Evolutionary conservation across 306 rosid species (phyloP), one percentile per base, ranked within the genome.

Genomic region (Pachyrhizus erosus): DNA sequence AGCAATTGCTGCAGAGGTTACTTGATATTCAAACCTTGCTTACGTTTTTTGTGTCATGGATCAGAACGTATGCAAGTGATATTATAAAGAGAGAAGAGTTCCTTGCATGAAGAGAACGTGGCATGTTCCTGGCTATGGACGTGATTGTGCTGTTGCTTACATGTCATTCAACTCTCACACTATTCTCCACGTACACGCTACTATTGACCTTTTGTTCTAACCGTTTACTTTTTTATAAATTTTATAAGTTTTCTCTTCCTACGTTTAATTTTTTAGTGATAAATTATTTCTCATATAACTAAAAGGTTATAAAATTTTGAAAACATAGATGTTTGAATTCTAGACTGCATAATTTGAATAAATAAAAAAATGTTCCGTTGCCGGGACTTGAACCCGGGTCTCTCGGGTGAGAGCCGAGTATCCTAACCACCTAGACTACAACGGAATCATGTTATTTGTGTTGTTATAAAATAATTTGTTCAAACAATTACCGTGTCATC

Each of bases 41-140:
- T 42, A 9, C 18, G 72, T 1, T 40, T 10, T 5, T 27, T 29
- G 1, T 21, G 18, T 5, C 7, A 11, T 40, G 42, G 5, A 72
- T 3, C 2, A 49, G 31, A 60, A 34, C 1, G 14, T 7, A 13
- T 15, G 72, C 10, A 1, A 10, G 2, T 61, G 64, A 3, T 74
- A 64, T 69, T 86, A 84, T 80, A 84, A 76, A 78, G 77, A 23
- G 20, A 39, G 1, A 57, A 13, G 37, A 70, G 58, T 9, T 71
- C 4, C 34, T 57, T 90, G 94, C 97, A 93, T 90, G 98, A 24
- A 89, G 84, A 85, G 89, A 89, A 87, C 96, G 97, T 95, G 98
- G 88, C 91, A 43, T 39, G 80, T 37, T 77, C 37, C 24, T 81
- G 83, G 84, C 70, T 27, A 13, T 64, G 18, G 40, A 79, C 37